Base-by-base conservation (phyloP, 1,284 basidiomycete species). In the Puccinia hordei region DNA sequence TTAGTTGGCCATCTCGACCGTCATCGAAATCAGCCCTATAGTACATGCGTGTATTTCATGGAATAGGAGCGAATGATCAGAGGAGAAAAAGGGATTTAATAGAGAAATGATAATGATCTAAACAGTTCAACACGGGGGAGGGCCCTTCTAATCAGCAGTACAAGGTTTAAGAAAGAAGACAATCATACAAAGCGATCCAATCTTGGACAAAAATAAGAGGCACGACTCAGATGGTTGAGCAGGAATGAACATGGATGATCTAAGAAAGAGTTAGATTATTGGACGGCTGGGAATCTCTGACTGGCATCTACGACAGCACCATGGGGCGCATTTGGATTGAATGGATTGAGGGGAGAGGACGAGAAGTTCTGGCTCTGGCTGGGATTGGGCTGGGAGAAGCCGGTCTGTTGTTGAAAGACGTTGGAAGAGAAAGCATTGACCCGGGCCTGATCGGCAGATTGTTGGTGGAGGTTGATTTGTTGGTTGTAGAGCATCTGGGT, bases 271-370 rank as follows among this genome's bases (percentile, higher is more conserved):
- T 30, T 1, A 66, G 24, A 68, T 68, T 35, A 72, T 72, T 72
- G 69, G 49, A 79, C 68, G n/a, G 77, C 77, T 13, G 77, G 77
- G 44, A 27, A 79, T 41, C 55, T 53, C 44, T 79, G 65, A 68
- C 77, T 79, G 30, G 77, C 77, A 72, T 79, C 66, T 46, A 79
- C 17, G 5, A 79, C 77, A 63, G 77, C 66, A 1, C 68, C 65
- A 72, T 79, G 77, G 30, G 77, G 77, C 22, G 77, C 22, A 35
- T 79, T 79, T 1, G 77, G 77, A 51, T 79, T 79, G 41, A 71
- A 79, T 9, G 77, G 77, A 63, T 79, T 79, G 55, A 79, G 68
- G 22, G 77, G 77, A 57, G 63, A 69, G 12, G 72, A 73, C 19
- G 35, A 24, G 38, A 41, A 30, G n/a, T 57, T 27, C 24, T 30